Base-by-base conservation (phyloP, 129 eudicot species). In the Mikania micrantha region DNA sequence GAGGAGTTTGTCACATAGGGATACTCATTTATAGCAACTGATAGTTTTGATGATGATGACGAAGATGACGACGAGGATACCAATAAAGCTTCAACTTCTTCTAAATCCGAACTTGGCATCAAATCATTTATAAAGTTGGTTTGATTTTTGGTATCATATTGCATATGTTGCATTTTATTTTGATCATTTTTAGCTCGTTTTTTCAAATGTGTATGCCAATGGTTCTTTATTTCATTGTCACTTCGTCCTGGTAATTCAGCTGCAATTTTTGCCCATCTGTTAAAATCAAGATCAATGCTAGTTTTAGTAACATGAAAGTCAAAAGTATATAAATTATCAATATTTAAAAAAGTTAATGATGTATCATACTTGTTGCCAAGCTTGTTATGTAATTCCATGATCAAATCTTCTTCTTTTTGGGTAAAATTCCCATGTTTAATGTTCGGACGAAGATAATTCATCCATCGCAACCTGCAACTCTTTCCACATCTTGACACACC, bases 381-480 rank as follows among this genome's bases (percentile, higher is more conserved):
- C 39, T 60, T 34, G 20, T 59, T 56, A 60, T 71, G 85, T 12
- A 71, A 39, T 40, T 72, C 36, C 42, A 80, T 21, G 44, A 80
- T 76, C 2, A 76, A 22, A 4, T 76, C 81, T 4, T 80, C 85
- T 61, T 80, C 85, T 71, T 71, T 50, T 60, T 75, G 50, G 4
- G 78, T 75, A 58, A 70, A 76, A 15, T 71, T 80, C 21, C 85
- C 85, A 21, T 60, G 63, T 48, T 80, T 80, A 9, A 80, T 25
- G 45, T 79, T 34, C 4, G 82, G 78, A 9, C 74, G 59, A 20
- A 78, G 73, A 59, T 78, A 78, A 65, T 79, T 79, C 76, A 80
- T 64, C 85, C 85, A 80, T 39, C 85, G 59, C 3, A 80, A 50
- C 45, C 85, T 80, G 13, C 85, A 80, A 67, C 85, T 80, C 70